Percentiles rank a stretch among this genome's conserved stretches.
phyloP scores from a whole-genome alignment of 768 basidiomycete genomes.

The Termitomyces titanicus region DNA sequence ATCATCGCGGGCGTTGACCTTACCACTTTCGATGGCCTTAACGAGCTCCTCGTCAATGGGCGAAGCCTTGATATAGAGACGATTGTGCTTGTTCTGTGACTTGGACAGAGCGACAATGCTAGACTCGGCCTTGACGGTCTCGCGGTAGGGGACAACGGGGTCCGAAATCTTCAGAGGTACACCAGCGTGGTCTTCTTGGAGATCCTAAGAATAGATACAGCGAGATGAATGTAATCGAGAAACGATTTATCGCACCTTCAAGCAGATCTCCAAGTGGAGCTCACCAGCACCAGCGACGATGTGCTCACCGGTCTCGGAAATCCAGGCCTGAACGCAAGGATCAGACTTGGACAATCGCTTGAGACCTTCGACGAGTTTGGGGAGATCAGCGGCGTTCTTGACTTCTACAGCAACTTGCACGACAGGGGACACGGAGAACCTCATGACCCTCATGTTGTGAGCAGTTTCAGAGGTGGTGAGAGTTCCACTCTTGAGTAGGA shows the following conservation, averaged over 20 bases:
- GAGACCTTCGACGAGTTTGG: slow-evolving; percentile 99
- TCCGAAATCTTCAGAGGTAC: slow-evolving; percentile 97
- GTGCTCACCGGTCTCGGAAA: slow-evolving; percentile 89
- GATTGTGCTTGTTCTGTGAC: slow-evolving; percentile 99
- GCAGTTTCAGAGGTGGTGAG: slow-evolving; percentile 96
- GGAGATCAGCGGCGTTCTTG: slow-evolving; percentile 97
- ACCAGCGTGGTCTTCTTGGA: slow-evolving; percentile 98
- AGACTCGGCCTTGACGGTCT: slow-evolving; percentile 95
- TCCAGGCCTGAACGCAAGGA: slow-evolving; percentile 96
- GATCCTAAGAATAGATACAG: slow-evolving; percentile 53
- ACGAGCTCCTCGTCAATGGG: slow-evolving; percentile 94
- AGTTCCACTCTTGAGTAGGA: slow-evolving; percentile 98
- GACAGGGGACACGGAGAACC: slow-evolving; percentile 98
- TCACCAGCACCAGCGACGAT: slow-evolving; percentile 99
- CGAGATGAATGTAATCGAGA: background rate
- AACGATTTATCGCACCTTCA: slow-evolving; percentile 60
- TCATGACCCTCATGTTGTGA: slow-evolving; percentile 99
- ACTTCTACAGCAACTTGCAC: slow-evolving; percentile 98
- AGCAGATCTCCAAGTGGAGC: slow-evolving; percentile 97
- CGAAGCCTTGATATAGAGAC: slow-evolving; percentile 89
- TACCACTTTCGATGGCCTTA: slow-evolving; percentile 85
- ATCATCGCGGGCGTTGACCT: slow-evolving; percentile 88
- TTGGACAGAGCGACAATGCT: slow-evolving; percentile 95
- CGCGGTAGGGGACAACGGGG: slow-evolving; percentile 95
- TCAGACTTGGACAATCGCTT: slow-evolving; percentile 99